Conservation (phyloP, 163 green algal species). For the Scenedesmus sp. region DNA sequence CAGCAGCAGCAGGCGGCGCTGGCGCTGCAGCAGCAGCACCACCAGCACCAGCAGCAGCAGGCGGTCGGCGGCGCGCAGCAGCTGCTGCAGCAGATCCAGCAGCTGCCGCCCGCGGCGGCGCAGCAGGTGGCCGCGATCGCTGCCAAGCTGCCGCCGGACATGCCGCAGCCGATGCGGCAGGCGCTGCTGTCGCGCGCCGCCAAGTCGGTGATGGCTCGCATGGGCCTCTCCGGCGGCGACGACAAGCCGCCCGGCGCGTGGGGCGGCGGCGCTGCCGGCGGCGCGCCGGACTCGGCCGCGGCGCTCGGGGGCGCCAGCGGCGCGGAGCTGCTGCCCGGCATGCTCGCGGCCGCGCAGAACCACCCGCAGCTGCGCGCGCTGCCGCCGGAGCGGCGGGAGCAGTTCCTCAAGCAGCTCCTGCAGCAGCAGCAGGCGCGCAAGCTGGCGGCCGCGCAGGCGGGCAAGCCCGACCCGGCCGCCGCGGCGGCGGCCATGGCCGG, state of each 20-base stretch:
- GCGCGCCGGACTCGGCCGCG: no score
- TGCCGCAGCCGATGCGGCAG: slow-evolving; percentile 5
- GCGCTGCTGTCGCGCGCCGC: slow-evolving; percentile 17
- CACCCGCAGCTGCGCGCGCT: slow-evolving; percentile 22
- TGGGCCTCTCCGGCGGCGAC: not conserved
- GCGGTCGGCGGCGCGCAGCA: not conserved
- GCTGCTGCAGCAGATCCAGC: slow-evolving; percentile 29
- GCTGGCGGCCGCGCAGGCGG: no score
- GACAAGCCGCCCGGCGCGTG: not conserved
- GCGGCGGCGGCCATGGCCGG: no score
- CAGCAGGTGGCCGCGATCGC: slow-evolving; percentile 25
- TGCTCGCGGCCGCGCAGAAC: slow-evolving; percentile 23
- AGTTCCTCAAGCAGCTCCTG: slow-evolving; percentile 22
- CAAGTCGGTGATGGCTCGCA: not conserved
- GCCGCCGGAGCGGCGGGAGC: not conserved
- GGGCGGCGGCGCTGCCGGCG: not conserved
- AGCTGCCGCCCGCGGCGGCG: slow-evolving; percentile 22
- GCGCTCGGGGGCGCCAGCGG: not conserved
- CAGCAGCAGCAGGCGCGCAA: slow-evolving; percentile 25
- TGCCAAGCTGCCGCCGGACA: not conserved
- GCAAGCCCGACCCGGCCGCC: no score
- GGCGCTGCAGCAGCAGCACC: not conserved
- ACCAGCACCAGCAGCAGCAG: not conserved
- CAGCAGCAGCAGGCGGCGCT: not conserved
- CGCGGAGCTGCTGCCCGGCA: not conserved